Percentiles rank a stretch among this genome's conserved stretches.
These are phyloP conservation scores for Hippophae tibetana DNA, from an alignment of 306 rosid genomes.

Conservation along the genomic window DNA sequence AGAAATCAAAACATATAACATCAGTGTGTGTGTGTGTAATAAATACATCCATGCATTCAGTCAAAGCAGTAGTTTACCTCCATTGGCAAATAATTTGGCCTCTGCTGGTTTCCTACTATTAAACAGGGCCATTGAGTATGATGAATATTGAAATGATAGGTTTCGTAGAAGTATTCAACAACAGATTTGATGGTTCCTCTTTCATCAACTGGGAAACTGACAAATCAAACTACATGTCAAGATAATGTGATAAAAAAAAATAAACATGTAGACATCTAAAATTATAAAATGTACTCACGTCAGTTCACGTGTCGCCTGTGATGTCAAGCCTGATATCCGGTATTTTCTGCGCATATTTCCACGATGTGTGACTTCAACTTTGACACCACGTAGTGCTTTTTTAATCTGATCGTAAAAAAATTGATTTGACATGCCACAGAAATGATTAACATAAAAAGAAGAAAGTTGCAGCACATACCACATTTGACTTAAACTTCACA, in stretches of 20 bases:
- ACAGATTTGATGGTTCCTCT: slow-evolving; percentile 88
- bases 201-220: slow-evolving; percentile 91
- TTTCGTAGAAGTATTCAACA: slow-evolving; percentile 80
- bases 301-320: slow-evolving; percentile 85
- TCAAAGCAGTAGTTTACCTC: slow-evolving; percentile 38
- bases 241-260: background rate
- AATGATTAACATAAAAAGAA: background rate
- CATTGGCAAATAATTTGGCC: slow-evolving; percentile 93
- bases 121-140: slow-evolving; percentile 95
- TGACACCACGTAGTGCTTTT: slow-evolving; percentile 90
- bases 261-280: background rate
- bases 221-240: slow-evolving; percentile 12
- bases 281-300: slow-evolving; percentile 42
- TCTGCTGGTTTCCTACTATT: slow-evolving; percentile 84
- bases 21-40: too few species aligned
- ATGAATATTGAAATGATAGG: slow-evolving; percentile 76
- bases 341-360: slow-evolving; percentile 93
- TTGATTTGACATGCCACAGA: too few species aligned
- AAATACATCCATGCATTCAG: background rate
- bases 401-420: slow-evolving; percentile 43
- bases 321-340: slow-evolving; percentile 83
- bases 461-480: too few species aligned
- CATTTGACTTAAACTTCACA: background rate
- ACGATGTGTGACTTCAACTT: slow-evolving; percentile 93
- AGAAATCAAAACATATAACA: background rate